These are phyloP conservation scores for Bisporella sp. DNA, from an alignment of 2,329 filamentous ascomycete species.

Conservation along the genomic window DNA sequence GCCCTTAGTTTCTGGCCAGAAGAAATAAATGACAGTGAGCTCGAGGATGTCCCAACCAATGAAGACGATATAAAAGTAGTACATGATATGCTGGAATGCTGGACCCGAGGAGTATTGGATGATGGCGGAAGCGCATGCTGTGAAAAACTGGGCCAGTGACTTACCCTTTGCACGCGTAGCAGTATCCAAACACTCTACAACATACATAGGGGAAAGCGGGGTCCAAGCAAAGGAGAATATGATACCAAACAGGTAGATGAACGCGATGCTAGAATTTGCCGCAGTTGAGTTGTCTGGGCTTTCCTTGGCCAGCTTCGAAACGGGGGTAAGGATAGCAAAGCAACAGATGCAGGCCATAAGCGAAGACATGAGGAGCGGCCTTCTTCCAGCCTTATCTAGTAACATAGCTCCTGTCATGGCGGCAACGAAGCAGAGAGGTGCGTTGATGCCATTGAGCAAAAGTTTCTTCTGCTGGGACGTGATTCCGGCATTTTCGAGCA, in stretches of 20 bases:
- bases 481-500: constrained; percentile 15
- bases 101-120: constrained; percentile 28
- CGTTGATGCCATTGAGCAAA: constrained; percentile 17
- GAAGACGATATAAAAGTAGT: constrained; percentile 25
- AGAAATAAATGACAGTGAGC: constrained; percentile 38
- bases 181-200: constrained; percentile 37
- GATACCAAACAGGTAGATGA: constrained; percentile 44
- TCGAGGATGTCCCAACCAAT: constrained; percentile 17
- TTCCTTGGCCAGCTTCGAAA: constrained; percentile 17
- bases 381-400: constrained; percentile 21
- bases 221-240: constrained; percentile 44
- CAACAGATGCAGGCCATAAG: constrained; percentile 16
- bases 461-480: constrained; percentile 28
- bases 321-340: constrained; percentile 35
- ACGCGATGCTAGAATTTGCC: constrained; percentile 39
- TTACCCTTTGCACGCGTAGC: constrained; percentile 33
- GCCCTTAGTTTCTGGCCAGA: constrained; percentile 47
- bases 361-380: constrained; percentile 21
- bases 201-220: constrained; percentile 40
- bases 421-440: constrained; percentile 17
- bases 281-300: constrained; percentile 18
- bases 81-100: constrained; percentile 24
- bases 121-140: constrained; percentile 26
- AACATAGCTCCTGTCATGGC: constrained; percentile 14
- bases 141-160: constrained; percentile 35